phyloP scores from a whole-genome alignment of 2,329 filamentous ascomycete species.

The Sclerotinia minor region DNA sequence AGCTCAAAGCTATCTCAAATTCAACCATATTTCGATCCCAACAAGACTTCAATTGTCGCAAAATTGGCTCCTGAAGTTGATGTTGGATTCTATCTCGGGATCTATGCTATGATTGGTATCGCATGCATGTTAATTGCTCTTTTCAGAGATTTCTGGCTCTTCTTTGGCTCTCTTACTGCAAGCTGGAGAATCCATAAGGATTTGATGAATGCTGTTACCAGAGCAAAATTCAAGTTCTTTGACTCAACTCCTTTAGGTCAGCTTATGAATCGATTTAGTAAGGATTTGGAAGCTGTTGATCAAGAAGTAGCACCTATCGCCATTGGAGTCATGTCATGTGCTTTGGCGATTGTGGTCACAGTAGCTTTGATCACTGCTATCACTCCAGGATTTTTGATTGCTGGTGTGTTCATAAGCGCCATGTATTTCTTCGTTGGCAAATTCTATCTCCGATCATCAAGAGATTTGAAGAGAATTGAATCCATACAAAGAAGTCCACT shows the following conservation, averaged over 20 bases:
- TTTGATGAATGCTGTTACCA: slow-evolving; percentile 75
- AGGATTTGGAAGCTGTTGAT: slow-evolving; percentile 91
- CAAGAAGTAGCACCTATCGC: slow-evolving; percentile 94
- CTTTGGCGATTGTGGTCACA: slow-evolving; percentile 73
- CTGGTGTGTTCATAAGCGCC: slow-evolving; percentile 78
- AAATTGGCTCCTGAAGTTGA: slow-evolving; percentile 60
- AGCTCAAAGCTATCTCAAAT: slow-evolving; percentile 36
- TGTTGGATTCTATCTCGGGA: slow-evolving; percentile 75
- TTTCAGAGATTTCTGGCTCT: slow-evolving; percentile 81
- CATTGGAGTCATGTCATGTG: slow-evolving; percentile 69
- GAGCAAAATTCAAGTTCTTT: slow-evolving; percentile 96
- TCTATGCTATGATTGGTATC: slow-evolving; percentile 80
- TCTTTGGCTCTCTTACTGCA: slow-evolving; percentile 86
- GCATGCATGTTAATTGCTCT: slow-evolving; percentile 80
- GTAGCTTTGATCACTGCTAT: slow-evolving; percentile 83
- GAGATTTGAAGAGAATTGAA: slow-evolving; percentile 91
- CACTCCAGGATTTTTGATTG: slow-evolving; percentile 87
- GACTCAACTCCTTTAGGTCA: slow-evolving; percentile 94
- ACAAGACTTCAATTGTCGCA: slow-evolving; percentile 38
- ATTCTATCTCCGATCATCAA: slow-evolving; percentile 90
- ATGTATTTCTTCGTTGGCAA: slow-evolving; percentile 81
- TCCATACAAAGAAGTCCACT: slow-evolving; percentile 91
- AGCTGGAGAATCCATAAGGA: slow-evolving; percentile 80
- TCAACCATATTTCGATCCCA: slow-evolving; percentile 41
- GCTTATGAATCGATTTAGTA: slow-evolving; percentile 98